A percentile compares a stretch with the other conserved stretches of the same genome.
Evolutionary conservation across 2,329 filamentous ascomycete species (phyloP).

Genomic region (Rhytidhysteron rufulum): DNA sequence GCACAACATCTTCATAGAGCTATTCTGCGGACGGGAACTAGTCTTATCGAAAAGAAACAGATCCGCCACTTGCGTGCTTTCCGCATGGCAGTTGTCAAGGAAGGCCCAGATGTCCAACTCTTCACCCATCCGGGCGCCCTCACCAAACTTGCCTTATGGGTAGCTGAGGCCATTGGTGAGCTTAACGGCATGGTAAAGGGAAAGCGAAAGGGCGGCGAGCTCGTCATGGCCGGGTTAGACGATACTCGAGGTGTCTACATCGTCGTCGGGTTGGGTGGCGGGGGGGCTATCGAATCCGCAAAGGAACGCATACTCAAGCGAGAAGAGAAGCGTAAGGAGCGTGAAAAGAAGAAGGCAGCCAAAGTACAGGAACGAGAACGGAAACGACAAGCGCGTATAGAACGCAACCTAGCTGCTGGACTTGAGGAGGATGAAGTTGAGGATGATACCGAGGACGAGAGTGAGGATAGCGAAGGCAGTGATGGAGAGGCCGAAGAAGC

Average conservation of each 20-base stretch:
- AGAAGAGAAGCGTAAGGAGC: conserved; percentile 59
- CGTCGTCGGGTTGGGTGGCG: conserved; percentile 87
- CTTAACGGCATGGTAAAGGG: conserved; percentile 69
- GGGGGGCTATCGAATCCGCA: conserved; percentile 63
- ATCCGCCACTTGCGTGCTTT: conserved; percentile 91
- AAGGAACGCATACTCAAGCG: conserved; percentile 63
- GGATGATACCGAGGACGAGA: conserved; percentile 49
- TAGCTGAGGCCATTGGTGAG: conserved; percentile 86
- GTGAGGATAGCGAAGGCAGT: conserved; percentile 63
- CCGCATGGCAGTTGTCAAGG: conserved; percentile 92
- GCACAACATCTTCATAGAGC: conserved; percentile 88
- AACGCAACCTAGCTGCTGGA: conserved; percentile 48
- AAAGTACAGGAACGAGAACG: conserved; percentile 61
- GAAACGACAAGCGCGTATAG: conserved; percentile 48
- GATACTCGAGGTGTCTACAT: conserved; percentile 84
- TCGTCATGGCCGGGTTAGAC: conserved; percentile 87
- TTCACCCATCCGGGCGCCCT: conserved; percentile 92
- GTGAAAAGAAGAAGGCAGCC: conserved; percentile 41
- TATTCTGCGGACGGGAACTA: conserved; percentile 88
- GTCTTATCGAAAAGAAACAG: conserved; percentile 87
- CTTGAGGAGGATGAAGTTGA: conserved; percentile 57
- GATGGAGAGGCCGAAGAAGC: conserved; percentile 55
- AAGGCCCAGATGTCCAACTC: conserved; percentile 83
- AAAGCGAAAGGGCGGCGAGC: conserved; percentile 68
- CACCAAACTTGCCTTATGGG: conserved; percentile 90